Evolutionary conservation across 2,329 filamentous ascomycete genomes (phyloP), one percentile per base, ranked within the genome.

Genomic region (Talaromyces sp.): DNA sequence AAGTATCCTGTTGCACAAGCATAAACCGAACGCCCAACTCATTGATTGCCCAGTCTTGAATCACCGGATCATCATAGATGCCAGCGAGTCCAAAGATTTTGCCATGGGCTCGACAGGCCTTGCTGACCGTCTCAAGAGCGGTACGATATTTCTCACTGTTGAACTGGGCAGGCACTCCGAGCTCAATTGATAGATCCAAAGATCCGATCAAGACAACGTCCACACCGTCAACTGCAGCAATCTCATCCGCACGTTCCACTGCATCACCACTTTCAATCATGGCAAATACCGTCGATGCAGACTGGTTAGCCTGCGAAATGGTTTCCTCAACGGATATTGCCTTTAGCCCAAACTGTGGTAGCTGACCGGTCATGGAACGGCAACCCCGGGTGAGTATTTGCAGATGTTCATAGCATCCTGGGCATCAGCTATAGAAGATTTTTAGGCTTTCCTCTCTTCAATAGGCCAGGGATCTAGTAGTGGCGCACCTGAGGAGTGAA

Each of bases 181-280:
- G 56, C 27, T 70, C 68, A 7, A 67, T 66, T 0, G 68, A 64
- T 11, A 74, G 53, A 49, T 75, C 72, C 21, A 69, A 70, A 2
- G 68, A 69, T 4, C 73, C 73, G 11, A 75, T 63, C 0, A 74
- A 63, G 0, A 75, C 61, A 0, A 71, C 68, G 41, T 75, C 71
- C 0, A 73, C 68, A 1, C 69, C 70, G 1, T 66, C 58, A 0
- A 72, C 67, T 2, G 70, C 67, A 1, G 71, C 70, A 14, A 75
- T 75, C 5, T 65, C 64, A 24, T 74, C 69, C 0, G 68, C 65
- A 0, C 67, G 66, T 0, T 66, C 61, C 1, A 74, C 54, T 6
- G 62, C 64, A 0, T 69, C 68, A 14, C 7, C 19, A 26, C 53
- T 58, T 51, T 63, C 61, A 14, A 69, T 65, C 67, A 69, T 63